Base-by-base conservation (phyloP, 305 asterid species). In the Petunia hybrid region DNA sequence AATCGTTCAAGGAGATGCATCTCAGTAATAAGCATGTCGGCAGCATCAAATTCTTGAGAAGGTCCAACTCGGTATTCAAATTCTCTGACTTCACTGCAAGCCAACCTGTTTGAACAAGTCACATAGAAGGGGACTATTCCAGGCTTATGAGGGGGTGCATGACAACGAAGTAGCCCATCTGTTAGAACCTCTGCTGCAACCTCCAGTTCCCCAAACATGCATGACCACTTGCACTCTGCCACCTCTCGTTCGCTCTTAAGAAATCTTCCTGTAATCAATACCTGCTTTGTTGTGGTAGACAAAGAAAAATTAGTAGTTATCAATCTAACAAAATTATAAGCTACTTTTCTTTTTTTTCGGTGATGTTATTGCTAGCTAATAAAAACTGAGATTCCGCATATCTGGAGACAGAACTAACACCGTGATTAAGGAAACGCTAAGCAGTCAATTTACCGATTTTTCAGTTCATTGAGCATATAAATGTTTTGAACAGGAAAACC, bases 131-230 rank as follows among this genome's bases (percentile, higher is more conserved):
- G 95, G 71, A 95, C 96, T 73, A 78, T 65, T 66, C 97, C 98
- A 84, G 96, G 88, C 85, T 86, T 89, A 83, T 91, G 97, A 5
- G 84, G 86, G 63, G 99, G 98, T 48, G 97, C 90, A 86, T 80
- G 71, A 85, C 98, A 96, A 84, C 93, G 84, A 76, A 96, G 97
- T 88, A 90, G 85, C 16, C 98, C 97, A 53, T 87, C 90, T 36
- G 88, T 86, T 80, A 94, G 87, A 81, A 94, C 90, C 79, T 92
- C 92, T 40, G 97, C 98, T 56, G 92, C 90, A 76, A 94, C 94
- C 91, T 94, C 98, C 80, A 92, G 80, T 89, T 93, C 95, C 59
- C 99, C 99, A 89, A 94, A 95, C 99, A 95, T 94, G 78, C 93
- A 76, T 70, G 98, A 90, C 97, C 97, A 94, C 87, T 89, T 85